Evolutionary conservation across 2,329 filamentous ascomycete species (phyloP).

Genomic region (Penicillium sp.): DNA sequence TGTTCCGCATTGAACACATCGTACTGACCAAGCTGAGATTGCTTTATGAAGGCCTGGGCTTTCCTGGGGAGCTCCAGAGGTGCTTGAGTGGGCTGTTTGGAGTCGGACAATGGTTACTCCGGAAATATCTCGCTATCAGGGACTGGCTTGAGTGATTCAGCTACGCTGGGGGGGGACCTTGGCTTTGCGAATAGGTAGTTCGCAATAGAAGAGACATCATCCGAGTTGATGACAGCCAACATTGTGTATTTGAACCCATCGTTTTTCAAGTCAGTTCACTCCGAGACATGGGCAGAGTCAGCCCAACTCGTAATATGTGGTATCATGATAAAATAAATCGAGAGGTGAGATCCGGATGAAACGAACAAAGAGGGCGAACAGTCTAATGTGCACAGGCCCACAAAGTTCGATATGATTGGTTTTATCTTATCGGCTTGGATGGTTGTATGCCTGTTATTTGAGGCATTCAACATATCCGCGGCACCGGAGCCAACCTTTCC

Average conservation of each 20-base stretch:
- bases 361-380: too few relatives aligned
- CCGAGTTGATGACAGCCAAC: neutral
- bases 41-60: too few relatives aligned
- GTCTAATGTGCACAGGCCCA: too few relatives aligned
- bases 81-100: too few relatives aligned
- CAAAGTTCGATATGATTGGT: too few relatives aligned
- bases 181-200: neutral
- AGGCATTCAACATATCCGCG: constrained; percentile 27
- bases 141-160: neutral
- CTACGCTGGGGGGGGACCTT: neutral
- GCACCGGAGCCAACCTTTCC: constrained; percentile 32
- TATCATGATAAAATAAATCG: neutral
- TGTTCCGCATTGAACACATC: neutral
- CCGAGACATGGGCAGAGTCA: neutral
- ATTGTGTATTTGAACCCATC: neutral
- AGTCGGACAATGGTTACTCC: too few relatives aligned
- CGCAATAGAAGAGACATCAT: neutral
- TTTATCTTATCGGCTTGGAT: too few relatives aligned
- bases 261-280: neutral
- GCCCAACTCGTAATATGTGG: too few relatives aligned
- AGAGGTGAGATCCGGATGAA: too few relatives aligned
- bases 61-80: too few relatives aligned
- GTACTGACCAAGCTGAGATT: neutral
- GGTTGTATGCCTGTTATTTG: neutral
- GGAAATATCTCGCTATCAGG: neutral